A percentile compares a stretch with the other conserved stretches of the same genome.
phyloP scores from a whole-genome alignment of 2,329 filamentous ascomycete genomes.

The Penicillium sp. region DNA sequence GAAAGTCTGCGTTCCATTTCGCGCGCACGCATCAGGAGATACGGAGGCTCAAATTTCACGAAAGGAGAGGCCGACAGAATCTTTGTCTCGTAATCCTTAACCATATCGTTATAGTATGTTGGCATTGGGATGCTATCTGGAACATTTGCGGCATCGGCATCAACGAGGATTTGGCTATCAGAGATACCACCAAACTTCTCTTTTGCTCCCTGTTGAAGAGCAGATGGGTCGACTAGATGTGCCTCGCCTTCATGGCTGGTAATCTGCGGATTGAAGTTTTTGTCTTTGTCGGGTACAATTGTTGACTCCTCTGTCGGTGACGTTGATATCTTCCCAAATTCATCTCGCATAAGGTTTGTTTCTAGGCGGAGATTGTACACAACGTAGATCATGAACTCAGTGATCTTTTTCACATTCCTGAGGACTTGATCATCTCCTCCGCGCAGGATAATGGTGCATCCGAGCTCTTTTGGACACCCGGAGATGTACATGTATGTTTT shows the following conservation, averaged over 20 bases:
- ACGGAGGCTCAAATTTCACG: conserved; percentile 91
- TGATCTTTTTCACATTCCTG: conserved; percentile 81
- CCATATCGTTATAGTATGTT: conserved; percentile 92
- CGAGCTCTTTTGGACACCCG: conserved; percentile 82
- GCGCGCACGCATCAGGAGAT: conserved; percentile 84
- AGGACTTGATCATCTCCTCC: conserved; percentile 72
- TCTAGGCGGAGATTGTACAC: conserved; percentile 97
- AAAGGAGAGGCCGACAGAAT: conserved; percentile 94
- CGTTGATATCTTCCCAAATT: conserved; percentile 78
- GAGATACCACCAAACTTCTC: conserved; percentile 17
- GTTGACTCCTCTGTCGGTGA: conserved; percentile 50
- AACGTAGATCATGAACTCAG: conserved; percentile 98
- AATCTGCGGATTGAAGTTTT: conserved; percentile 6
- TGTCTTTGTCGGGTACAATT: conserved; percentile 2
- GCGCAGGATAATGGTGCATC: conserved; percentile 89
- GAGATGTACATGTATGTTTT: conserved; percentile 97
- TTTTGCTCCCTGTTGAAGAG: conserved; percentile 14
- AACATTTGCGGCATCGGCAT: conserved; percentile 48
- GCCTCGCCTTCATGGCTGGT: background rate
- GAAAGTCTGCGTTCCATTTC: conserved; percentile 83
- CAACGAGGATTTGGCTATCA: conserved; percentile 15
- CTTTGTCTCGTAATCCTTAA: conserved; percentile 87
- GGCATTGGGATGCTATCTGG: conserved; percentile 80
- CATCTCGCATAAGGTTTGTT: conserved; percentile 88
- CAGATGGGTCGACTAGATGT: background rate